These are phyloP conservation scores for Ganoderma boninense DNA, from an alignment of 1,284 basidiomycete species.

Conservation along the genomic window DNA sequence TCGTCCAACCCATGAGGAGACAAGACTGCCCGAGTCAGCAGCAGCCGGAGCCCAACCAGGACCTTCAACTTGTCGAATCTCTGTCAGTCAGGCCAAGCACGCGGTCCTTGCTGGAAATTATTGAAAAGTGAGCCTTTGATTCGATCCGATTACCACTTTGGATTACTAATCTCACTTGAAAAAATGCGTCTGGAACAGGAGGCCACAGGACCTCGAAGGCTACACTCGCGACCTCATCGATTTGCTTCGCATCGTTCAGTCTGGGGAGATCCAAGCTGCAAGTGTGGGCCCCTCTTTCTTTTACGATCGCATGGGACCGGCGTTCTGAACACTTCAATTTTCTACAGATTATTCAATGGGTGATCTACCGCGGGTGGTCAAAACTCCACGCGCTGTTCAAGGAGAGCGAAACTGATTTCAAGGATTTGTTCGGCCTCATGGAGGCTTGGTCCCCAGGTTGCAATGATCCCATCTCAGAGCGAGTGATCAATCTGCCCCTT, in stretches of 20 bases:
- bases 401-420: not conserved
- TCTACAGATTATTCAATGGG: not conserved
- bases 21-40: too few species aligned
- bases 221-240: not conserved
- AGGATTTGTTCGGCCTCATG: not conserved
- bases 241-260: not conserved
- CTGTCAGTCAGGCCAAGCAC: not conserved
- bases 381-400: not conserved
- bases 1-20: not conserved
- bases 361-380: not conserved
- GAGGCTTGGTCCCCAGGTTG: not conserved
- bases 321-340: not conserved
- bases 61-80: not conserved
- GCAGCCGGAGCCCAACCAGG: too few species aligned
- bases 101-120: not conserved
- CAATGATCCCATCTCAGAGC: not conserved
- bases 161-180: too few species aligned
- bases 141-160: not conserved
- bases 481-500: not conserved
- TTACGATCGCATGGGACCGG: not conserved
- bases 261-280: not conserved
- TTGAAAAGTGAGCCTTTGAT: not conserved
- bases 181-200: not conserved
- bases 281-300: not conserved
- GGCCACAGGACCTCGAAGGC: not conserved